A percentile compares a stretch with the other conserved stretches of the same genome.
phyloP scores from a whole-genome alignment of 768 basidiomycete genomes.

The Brasilioporus rufonigricans region DNA sequence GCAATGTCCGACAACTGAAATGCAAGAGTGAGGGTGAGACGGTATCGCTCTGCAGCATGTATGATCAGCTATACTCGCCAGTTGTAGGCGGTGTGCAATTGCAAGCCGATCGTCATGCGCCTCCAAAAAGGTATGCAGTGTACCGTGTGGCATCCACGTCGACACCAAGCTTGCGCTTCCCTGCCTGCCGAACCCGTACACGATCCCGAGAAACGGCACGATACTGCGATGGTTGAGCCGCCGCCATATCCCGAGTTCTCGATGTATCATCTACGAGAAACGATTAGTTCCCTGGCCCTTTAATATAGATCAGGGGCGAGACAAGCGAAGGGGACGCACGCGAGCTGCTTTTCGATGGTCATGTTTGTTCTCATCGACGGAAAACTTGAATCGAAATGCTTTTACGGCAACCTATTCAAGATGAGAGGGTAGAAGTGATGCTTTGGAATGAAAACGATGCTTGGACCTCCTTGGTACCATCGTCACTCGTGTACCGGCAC shows the following conservation, averaged over 20 bases:
- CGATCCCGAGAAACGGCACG: slow-evolving; percentile 2
- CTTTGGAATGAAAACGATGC: background rate
- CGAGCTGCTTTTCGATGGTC: background rate
- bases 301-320: background rate
- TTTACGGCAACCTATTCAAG: slow-evolving; percentile 8
- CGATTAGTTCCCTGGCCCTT: background rate
- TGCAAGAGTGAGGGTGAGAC: background rate
- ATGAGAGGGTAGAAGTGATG: background rate
- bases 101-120: background rate
- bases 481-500: background rate
- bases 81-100: slow-evolving; percentile 1
- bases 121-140: slow-evolving; percentile 3
- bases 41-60: background rate
- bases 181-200: slow-evolving; percentile 1
- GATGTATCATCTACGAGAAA: slow-evolving; percentile 1
- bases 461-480: slow-evolving; percentile 1
- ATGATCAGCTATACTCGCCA: background rate
- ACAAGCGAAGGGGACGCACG: background rate
- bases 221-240: slow-evolving; percentile 1
- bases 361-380: background rate
- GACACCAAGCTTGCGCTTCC: slow-evolving; percentile 8
- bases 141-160: slow-evolving; percentile 6
- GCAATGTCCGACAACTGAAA: slow-evolving; percentile 7
- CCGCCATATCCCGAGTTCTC: slow-evolving; percentile 10
- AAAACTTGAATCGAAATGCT: slow-evolving; percentile 6